Conservation (phyloP, 352 stramenopile species). For the Albugo candida region DNA sequence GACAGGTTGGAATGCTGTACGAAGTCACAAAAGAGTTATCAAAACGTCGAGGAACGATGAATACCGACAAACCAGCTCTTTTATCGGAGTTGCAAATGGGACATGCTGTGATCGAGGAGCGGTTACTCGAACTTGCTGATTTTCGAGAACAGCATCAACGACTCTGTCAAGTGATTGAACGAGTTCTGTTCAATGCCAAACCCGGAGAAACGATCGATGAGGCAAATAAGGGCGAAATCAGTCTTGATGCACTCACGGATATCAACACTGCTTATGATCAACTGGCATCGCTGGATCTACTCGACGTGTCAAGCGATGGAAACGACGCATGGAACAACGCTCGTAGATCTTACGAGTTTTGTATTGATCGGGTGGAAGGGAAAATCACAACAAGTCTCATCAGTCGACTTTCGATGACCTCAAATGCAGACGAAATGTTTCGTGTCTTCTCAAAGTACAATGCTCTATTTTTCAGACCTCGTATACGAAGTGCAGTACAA, state of each 20-base stretch:
- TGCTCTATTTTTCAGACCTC: slow-evolving; percentile 90
- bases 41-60: slow-evolving; percentile 68
- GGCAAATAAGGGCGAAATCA: slow-evolving; percentile 29
- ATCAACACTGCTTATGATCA: slow-evolving; percentile 81
- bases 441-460: slow-evolving; percentile 97
- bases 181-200: slow-evolving; percentile 45
- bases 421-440: slow-evolving; percentile 92
- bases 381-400: slow-evolving; percentile 82
- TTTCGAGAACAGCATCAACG: slow-evolving; percentile 86
- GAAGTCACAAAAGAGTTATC: slow-evolving; percentile 74
- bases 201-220: slow-evolving; percentile 14
- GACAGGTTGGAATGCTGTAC: slow-evolving; percentile 64
- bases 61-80: slow-evolving; percentile 55
- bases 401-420: slow-evolving; percentile 66
- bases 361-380: slow-evolving; percentile 84
- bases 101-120: slow-evolving; percentile 69
- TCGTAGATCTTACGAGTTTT: slow-evolving; percentile 78
- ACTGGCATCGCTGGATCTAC: slow-evolving; percentile 49
- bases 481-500: slow-evolving; percentile 90
- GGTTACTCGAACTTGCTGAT: slow-evolving; percentile 70
- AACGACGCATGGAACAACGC: slow-evolving; percentile 68
- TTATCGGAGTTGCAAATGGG: slow-evolving; percentile 75
- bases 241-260: slow-evolving; percentile 60
- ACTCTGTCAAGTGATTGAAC: slow-evolving; percentile 71
- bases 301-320: slow-evolving; percentile 76